Conservation (phyloP, 768 basidiomycete species). For the Calocybe gangraenosa region DNA sequence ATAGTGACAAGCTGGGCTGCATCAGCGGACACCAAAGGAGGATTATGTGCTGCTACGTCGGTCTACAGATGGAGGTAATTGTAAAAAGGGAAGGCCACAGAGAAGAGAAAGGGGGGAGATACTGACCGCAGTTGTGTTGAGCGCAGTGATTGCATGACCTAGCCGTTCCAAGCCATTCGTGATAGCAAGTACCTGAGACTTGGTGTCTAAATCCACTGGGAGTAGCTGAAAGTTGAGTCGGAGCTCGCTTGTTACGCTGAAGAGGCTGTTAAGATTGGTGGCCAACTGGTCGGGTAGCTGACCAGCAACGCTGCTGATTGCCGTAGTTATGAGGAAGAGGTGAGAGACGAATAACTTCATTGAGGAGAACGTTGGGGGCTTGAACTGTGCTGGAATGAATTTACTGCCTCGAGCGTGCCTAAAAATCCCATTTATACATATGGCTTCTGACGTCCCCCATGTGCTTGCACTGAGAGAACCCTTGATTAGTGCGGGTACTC, state of each 20-base stretch:
- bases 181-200: neutral
- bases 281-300: neutral
- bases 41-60: neutral
- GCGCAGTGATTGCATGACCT: neutral
- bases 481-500: too few species aligned
- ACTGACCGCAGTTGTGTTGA: too few species aligned
- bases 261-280: neutral
- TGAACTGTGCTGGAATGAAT: too few species aligned
- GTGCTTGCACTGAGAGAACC: too few species aligned
- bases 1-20: neutral
- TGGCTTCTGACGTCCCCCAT: too few species aligned
- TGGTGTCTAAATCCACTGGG: slow-evolving; percentile 2
- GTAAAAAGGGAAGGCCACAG: too few species aligned
- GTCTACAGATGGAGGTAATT: neutral
- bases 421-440: too few species aligned
- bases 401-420: too few species aligned
- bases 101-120: too few species aligned
- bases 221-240: neutral
- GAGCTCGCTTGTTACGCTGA: neutral
- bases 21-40: neutral
- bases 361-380: too few species aligned
- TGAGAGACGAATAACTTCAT: neutral
- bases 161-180: neutral
- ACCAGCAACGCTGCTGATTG: neutral
- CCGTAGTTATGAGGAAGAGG: neutral